Evolutionary conservation across 441 rosid genomes (phyloP).

Genomic region (Gossypium schwendimanii): DNA sequence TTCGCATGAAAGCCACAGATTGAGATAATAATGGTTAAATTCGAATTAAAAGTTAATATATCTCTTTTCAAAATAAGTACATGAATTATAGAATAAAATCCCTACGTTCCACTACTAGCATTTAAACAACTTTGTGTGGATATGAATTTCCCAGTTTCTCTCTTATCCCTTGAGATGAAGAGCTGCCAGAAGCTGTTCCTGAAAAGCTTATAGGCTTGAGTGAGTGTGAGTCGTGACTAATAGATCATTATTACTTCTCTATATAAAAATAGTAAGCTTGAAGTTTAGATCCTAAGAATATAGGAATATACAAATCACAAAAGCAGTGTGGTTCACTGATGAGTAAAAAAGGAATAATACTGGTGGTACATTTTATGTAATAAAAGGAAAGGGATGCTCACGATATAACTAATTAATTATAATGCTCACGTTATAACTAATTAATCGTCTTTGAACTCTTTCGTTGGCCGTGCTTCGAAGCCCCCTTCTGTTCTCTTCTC

Average conservation of each 20-base stretch:
- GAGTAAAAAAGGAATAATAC: not conserved
- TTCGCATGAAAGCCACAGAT: too few relatives aligned
- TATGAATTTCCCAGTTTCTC: too few relatives aligned
- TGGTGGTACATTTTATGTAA: not conserved
- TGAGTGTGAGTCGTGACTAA: not conserved
- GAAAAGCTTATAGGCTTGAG: not conserved
- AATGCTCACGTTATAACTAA: not conserved
- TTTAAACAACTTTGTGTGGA: too few relatives aligned
- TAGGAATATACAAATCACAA: not conserved
- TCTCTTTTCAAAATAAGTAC: too few relatives aligned
- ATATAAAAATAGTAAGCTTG: not conserved
- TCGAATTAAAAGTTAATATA: too few relatives aligned
- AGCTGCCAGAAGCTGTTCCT: too few relatives aligned
- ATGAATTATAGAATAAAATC: too few relatives aligned
- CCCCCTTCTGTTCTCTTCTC: slow-evolving; percentile 73
- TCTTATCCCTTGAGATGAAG: too few relatives aligned
- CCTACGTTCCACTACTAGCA: too few relatives aligned
- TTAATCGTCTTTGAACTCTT: slow-evolving; percentile 51
- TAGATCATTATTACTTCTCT: not conserved
- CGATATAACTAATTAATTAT: slow-evolving; percentile 19
- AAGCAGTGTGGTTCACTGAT: slow-evolving; percentile 1
- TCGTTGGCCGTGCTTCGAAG: slow-evolving; percentile 56
- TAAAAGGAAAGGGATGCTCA: not conserved
- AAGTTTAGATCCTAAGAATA: not conserved
- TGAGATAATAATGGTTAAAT: too few relatives aligned